Evolutionary conservation across 306 rosid species (phyloP).

Genomic region (Trichosanthes truncata): DNA sequence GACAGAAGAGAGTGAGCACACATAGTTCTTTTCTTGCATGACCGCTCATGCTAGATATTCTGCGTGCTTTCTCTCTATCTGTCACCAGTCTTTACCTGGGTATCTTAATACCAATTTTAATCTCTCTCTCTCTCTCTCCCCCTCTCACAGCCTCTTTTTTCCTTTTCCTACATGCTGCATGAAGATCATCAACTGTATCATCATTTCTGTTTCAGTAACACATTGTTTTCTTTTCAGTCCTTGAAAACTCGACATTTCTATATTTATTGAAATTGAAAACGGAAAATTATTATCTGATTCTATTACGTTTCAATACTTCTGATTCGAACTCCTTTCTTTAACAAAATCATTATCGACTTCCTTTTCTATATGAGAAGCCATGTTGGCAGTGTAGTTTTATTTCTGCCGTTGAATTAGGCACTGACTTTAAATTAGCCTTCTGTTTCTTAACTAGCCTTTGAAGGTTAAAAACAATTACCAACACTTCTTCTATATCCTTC

Average conservation of each 20-base stretch:
- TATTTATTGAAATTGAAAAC: not conserved
- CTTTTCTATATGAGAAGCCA: not conserved
- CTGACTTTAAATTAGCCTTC: not conserved
- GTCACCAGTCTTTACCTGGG: not conserved
- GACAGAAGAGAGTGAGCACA: slow-evolving; percentile 14
- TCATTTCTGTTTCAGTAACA: not conserved
- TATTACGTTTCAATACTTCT: not conserved
- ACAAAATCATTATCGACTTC: not conserved
- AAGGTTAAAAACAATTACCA: not conserved
- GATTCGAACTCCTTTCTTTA: not conserved
- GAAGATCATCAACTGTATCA: not conserved
- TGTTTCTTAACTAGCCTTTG: not conserved
- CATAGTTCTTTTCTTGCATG: slow-evolving; percentile 6
- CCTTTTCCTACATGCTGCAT: not conserved
- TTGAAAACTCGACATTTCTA: not conserved
- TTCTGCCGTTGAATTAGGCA: not conserved
- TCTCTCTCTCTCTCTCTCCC: not conserved
- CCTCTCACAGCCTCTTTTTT: not conserved
- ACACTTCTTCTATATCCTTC: not conserved
- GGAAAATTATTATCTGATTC: not conserved
- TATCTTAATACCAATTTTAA: not conserved
- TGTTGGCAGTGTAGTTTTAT: not conserved
- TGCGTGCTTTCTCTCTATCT: slow-evolving; percentile 10
- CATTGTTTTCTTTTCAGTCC: not conserved
- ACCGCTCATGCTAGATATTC: not conserved